Conservation (phyloP, 305 asterid species). For the Solanum hybrid region DNA sequence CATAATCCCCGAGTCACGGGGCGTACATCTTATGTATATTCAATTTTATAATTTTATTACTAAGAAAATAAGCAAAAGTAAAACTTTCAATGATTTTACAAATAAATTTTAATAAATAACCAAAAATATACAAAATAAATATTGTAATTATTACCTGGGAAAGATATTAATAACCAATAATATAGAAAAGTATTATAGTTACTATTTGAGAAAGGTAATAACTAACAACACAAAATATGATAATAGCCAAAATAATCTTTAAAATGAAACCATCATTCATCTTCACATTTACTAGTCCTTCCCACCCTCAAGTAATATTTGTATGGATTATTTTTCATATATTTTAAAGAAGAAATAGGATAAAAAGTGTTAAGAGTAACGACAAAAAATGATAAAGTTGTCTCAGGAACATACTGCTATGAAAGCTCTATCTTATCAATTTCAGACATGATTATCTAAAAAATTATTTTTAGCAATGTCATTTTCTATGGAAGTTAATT, state of each 20-base stretch:
- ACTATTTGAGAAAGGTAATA: background rate
- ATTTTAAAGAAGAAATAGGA: background rate
- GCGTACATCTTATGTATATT: background rate
- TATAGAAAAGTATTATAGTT: background rate
- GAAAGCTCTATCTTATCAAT: background rate
- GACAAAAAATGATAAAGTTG: background rate
- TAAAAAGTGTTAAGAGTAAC: background rate
- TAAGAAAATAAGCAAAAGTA: background rate
- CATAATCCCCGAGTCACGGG: background rate
- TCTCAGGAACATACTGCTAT: background rate
- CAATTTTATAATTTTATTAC: background rate
- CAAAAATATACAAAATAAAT: background rate
- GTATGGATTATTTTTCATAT: background rate
- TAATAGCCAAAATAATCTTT: background rate
- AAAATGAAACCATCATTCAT: background rate
- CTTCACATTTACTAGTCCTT: background rate
- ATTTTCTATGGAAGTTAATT: background rate
- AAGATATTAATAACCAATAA: background rate
- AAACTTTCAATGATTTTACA: background rate
- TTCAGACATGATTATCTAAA: background rate
- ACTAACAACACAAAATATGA: background rate
- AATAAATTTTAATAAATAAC: background rate
- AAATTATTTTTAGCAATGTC: background rate
- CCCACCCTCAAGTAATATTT: background rate
- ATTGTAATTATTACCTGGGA: background rate